Base-by-base conservation (phyloP, 768 basidiomycete genomes). In the Amanita phalloides region DNA sequence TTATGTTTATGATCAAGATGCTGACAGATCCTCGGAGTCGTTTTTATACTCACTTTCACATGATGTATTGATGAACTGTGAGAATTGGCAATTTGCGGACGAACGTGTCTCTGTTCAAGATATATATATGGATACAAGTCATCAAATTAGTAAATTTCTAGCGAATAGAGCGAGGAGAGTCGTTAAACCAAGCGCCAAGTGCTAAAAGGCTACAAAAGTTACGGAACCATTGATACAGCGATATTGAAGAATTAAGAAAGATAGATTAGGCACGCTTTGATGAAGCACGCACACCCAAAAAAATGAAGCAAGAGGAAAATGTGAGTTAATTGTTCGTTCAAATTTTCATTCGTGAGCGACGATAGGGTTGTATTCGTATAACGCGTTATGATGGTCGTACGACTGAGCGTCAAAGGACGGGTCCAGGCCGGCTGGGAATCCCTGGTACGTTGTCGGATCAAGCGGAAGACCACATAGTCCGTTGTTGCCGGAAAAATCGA, bases 341-440 rank as follows among this genome's bases (percentile, higher is more conserved):
- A 25, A n/a, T 20, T 44, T 44, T 45, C 44, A 48, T 48, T 48
- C 46, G 46, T 37, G 17, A 36, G 46, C 33, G 21, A 20, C 45
- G 14, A 46, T 35, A 32, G 46, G 35, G 6, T 21, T 36, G 33
- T 36, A 32, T 35, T 48, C 32, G 46, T 48, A 48, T 13, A 48
- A 36, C 20, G 46, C 46, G 6, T 48, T 35, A 23, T 48, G 46
- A 25, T 37, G 46, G 5, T 48, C 36, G 46, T 36, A 37, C 11
- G 46, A n/a, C n/a, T 45, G 44, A 5, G 28, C 44, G 44, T 45
- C 44, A 45, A 45, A 30, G 9, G 26, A 8, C 14, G 44, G 44
- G 44, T 45, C 44, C 44, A 45, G 44, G n/a, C 44, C 44, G 33
- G 44, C 44, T 28, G 44, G 44, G 28, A 30, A 45, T 45, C 44